Evolutionary conservation across 306 rosid genomes (phyloP).

Genomic region (Trifolium dubium): DNA sequence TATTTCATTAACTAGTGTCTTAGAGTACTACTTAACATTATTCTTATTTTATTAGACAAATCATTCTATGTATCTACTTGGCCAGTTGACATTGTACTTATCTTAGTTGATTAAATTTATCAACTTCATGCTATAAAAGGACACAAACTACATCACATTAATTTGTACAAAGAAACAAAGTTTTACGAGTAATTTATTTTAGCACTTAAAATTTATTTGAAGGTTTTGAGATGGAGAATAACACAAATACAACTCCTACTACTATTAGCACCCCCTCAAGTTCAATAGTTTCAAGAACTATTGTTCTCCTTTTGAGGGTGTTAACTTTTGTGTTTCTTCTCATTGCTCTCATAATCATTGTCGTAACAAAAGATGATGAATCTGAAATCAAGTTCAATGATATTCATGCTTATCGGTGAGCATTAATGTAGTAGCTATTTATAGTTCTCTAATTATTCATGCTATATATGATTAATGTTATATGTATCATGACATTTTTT

Average conservation of each 20-base stretch:
- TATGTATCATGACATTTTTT: no score
- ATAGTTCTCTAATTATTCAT: no score
- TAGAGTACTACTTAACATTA: no score
- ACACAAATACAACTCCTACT: background rate
- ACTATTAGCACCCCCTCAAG: conserved; percentile 23
- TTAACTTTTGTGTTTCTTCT: conserved; percentile 54
- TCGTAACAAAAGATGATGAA: background rate
- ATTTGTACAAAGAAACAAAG: background rate
- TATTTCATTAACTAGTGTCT: no score
- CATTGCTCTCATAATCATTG: conserved; percentile 55
- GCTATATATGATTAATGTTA: no score
- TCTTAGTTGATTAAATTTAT: background rate
- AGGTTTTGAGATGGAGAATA: conserved; percentile 37
- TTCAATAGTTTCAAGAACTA: conserved; percentile 48
- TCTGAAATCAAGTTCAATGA: conserved; percentile 40
- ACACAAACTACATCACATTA: background rate
- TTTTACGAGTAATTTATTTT: background rate
- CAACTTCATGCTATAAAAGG: conserved; percentile 23
- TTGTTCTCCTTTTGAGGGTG: conserved; percentile 52
- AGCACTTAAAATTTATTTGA: background rate
- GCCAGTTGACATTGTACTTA: background rate
- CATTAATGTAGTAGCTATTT: background rate
- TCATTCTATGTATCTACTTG: no score
- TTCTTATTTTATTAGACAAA: background rate
- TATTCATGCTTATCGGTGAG: conserved; percentile 51